These are phyloP conservation scores for Erucastrum elatum DNA, from an alignment of 345 rosid genomes.

Conservation along the genomic window DNA sequence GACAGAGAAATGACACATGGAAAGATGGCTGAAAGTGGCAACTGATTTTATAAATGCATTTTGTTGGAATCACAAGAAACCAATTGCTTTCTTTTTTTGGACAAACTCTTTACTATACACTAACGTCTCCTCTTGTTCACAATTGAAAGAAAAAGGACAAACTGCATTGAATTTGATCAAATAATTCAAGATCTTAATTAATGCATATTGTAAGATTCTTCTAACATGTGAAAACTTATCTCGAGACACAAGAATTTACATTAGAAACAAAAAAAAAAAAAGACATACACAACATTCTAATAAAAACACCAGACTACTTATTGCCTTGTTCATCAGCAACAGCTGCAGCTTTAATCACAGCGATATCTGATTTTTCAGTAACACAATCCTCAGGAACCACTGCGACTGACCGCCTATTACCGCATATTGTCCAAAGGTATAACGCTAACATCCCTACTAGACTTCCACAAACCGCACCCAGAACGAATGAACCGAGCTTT, in stretches of 20 bases:
- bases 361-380: not conserved
- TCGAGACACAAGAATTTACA: constrained; percentile 37
- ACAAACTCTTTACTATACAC: constrained; percentile 18
- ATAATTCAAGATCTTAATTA: constrained; percentile 15
- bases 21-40: constrained; percentile 25
- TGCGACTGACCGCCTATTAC: constrained; percentile 53
- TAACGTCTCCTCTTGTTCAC: constrained; percentile 26
- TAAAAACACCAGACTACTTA: constrained; percentile 26
- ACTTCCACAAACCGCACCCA: constrained; percentile 74
- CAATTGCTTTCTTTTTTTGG: constrained; percentile 17
- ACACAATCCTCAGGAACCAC: constrained; percentile 71
- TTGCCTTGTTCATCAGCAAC: constrained; percentile 21
- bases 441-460: constrained; percentile 58
- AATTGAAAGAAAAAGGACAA: not conserved
- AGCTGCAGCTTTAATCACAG: constrained; percentile 1
- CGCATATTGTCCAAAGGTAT: constrained; percentile 64
- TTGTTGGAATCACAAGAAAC: constrained; percentile 31
- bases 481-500: constrained; percentile 58
- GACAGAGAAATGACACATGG: constrained; percentile 17
- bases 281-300: constrained; percentile 30
- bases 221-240: constrained; percentile 36
- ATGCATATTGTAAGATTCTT: constrained; percentile 27
- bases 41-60: constrained; percentile 32
- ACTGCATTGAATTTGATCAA: constrained; percentile 18
- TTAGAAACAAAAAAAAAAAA: constrained; percentile 6